These are phyloP conservation scores for Tillandsia leiboldiana DNA, from an alignment of 176 grass and related monocot species.

Conservation along the genomic window DNA sequence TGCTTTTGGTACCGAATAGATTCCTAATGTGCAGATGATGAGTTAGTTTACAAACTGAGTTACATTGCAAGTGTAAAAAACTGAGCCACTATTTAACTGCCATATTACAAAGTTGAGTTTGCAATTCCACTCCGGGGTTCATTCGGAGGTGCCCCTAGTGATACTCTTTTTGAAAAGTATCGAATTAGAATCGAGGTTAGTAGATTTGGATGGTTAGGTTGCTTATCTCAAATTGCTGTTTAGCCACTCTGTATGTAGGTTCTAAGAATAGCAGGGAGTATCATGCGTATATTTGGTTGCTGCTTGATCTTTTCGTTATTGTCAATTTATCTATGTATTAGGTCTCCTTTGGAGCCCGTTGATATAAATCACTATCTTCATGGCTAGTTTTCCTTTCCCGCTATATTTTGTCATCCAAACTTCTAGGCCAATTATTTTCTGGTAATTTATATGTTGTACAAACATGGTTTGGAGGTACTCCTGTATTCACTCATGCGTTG, in stretches of 20 bases:
- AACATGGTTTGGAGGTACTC: not conserved
- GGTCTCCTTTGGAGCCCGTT: not conserved
- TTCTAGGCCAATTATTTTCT: not conserved
- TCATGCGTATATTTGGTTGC: not conserved
- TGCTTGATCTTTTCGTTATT: not conserved
- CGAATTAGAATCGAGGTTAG: not conserved
- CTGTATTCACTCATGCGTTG: conserved; percentile 15
- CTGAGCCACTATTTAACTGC: too few relatives aligned
- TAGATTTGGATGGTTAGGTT: not conserved
- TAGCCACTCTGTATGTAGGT: not conserved
- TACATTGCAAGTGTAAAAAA: too few relatives aligned
- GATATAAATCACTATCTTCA: not conserved
- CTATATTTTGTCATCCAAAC: not conserved
- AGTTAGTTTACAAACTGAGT: too few relatives aligned
- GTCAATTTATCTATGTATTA: not conserved
- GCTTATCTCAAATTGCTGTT: not conserved
- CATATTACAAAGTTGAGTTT: too few relatives aligned
- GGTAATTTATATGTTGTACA: not conserved
- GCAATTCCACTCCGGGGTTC: too few relatives aligned
- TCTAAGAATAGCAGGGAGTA: too few relatives aligned
- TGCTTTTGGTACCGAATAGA: too few relatives aligned
- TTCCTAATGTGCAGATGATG: too few relatives aligned
- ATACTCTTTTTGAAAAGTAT: too few relatives aligned
- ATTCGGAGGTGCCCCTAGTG: too few relatives aligned
- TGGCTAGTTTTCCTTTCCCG: not conserved